A percentile compares a stretch with the other conserved stretches of the same genome.
These are phyloP conservation scores for Pseudogymnoascus sp. DNA, from an alignment of 2,329 filamentous ascomycete species.

Conservation along the genomic window DNA sequence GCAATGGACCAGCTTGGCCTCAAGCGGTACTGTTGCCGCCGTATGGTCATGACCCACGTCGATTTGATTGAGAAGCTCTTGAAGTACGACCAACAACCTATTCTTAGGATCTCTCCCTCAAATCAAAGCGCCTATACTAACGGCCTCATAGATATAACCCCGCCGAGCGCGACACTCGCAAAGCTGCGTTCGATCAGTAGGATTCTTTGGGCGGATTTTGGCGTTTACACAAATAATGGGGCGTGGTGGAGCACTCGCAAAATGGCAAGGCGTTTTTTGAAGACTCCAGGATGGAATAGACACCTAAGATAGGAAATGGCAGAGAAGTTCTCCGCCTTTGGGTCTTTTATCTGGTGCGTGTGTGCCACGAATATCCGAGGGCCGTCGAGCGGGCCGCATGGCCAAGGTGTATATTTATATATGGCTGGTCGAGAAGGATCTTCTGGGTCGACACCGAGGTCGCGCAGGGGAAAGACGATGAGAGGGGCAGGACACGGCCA, in stretches of 20 bases:
- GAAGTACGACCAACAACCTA: constrained; percentile 50
- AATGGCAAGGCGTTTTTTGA: constrained; percentile 21
- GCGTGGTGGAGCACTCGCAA: constrained; percentile 7
- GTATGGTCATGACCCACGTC: constrained; percentile 99
- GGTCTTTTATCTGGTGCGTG: constrained; percentile 2
- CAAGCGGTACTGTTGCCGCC: constrained; percentile 94
- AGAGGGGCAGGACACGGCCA: not conserved
- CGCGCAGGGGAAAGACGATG: not conserved
- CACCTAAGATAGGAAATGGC: constrained; percentile 9
- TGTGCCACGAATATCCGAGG: not conserved
- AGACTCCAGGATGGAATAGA: constrained; percentile 11
- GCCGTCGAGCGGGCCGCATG: not conserved
- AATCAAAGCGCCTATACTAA: not conserved
- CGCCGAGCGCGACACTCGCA: constrained; percentile 39
- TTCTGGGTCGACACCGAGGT: not conserved
- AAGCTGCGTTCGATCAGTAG: constrained; percentile 27
- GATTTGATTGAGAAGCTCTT: constrained; percentile 98
- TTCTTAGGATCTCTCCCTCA: not conserved
- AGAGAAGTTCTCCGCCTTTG: constrained; percentile 8
- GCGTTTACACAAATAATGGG: constrained; percentile 9
- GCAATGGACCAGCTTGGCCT: constrained; percentile 93
- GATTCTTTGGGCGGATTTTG: constrained; percentile 6
- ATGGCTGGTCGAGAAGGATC: not conserved
- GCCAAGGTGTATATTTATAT: constrained; percentile 3
- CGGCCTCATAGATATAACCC: constrained; percentile 39